These are phyloP conservation scores for Phytophthora ramorum DNA, from an alignment of 352 stramenopile species.

Conservation along the genomic window DNA sequence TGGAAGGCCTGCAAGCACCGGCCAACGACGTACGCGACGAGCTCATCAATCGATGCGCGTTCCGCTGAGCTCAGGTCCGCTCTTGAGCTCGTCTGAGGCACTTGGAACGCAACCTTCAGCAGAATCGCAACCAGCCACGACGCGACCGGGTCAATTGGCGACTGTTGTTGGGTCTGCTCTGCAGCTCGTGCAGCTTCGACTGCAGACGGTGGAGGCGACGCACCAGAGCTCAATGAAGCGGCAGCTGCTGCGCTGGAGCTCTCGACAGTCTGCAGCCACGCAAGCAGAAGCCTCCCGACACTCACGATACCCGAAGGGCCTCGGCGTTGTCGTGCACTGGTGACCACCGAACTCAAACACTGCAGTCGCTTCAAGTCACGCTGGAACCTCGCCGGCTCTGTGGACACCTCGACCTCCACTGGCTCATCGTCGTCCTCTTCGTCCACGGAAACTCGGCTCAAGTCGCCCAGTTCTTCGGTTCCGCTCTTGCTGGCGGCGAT, in stretches of 20 bases:
- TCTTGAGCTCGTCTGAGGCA: constrained; percentile 5
- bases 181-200: constrained; percentile 17
- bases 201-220: constrained; percentile 12
- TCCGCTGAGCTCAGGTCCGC: constrained; percentile 17
- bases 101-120: constrained; percentile 41
- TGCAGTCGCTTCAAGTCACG: constrained; percentile 39
- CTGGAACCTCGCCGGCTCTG: constrained; percentile 15
- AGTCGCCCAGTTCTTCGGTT: constrained; percentile 6
- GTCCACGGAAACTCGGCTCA: not conserved
- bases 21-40: constrained; percentile 10
- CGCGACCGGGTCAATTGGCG: constrained; percentile 26
- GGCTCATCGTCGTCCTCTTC: constrained; percentile 7
- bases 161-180: constrained; percentile 24
- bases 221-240: constrained; percentile 8
- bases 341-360: constrained; percentile 35
- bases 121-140: constrained; percentile 61
- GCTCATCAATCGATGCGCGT: constrained; percentile 20
- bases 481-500: constrained; percentile 2
- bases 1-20: constrained; percentile 44
- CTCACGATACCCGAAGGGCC: constrained; percentile 14
- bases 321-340: constrained; percentile 17
- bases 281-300: constrained; percentile 35
- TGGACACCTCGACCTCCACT: not conserved
- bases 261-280: constrained; percentile 51
- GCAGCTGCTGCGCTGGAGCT: constrained; percentile 33